Conservation (phyloP, 345 rosid genomes). For the Pugionium dolabratum region DNA sequence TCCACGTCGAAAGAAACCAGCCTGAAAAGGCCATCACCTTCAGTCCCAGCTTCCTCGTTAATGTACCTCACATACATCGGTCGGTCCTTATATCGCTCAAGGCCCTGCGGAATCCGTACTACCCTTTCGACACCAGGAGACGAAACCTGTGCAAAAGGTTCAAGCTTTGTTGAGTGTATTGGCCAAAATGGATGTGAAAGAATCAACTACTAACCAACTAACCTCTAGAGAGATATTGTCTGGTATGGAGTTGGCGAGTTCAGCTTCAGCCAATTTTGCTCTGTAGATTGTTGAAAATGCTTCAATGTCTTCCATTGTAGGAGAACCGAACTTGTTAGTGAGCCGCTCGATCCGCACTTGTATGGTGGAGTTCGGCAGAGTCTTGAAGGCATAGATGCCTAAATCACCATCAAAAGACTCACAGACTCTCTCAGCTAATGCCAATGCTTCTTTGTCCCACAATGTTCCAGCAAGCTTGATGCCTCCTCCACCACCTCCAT, state of each 20-base stretch:
- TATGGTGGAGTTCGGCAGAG: conserved; percentile 58
- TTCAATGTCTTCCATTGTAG: conserved; percentile 76
- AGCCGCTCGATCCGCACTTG: conserved; percentile 84
- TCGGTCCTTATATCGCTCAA: conserved; percentile 80
- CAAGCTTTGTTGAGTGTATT: conserved; percentile 17
- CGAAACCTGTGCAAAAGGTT: conserved; percentile 58
- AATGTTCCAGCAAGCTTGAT: conserved; percentile 72
- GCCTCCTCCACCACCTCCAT: conserved; percentile 91
- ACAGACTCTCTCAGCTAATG: conserved; percentile 60
- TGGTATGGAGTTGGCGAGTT: conserved; percentile 62
- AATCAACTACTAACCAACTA: not conserved
- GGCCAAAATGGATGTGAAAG: not conserved
- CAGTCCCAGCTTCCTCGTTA: conserved; percentile 34
- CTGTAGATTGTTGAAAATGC: conserved; percentile 67
- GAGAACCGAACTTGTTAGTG: conserved; percentile 77
- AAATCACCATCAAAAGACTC: conserved; percentile 65
- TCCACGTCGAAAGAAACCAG: conserved; percentile 68
- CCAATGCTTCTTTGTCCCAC: conserved; percentile 86
- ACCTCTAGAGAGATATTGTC: conserved; percentile 73
- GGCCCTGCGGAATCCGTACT: conserved; percentile 72
- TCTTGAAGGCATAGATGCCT: conserved; percentile 78
- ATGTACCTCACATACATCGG: conserved; percentile 65
- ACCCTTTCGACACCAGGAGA: conserved; percentile 90
- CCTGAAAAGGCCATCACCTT: conserved; percentile 69
- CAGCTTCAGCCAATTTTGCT: conserved; percentile 67